These are phyloP conservation scores for Naganishia randhawae DNA, from an alignment of 768 basidiomycete species.

Conservation along the genomic window DNA sequence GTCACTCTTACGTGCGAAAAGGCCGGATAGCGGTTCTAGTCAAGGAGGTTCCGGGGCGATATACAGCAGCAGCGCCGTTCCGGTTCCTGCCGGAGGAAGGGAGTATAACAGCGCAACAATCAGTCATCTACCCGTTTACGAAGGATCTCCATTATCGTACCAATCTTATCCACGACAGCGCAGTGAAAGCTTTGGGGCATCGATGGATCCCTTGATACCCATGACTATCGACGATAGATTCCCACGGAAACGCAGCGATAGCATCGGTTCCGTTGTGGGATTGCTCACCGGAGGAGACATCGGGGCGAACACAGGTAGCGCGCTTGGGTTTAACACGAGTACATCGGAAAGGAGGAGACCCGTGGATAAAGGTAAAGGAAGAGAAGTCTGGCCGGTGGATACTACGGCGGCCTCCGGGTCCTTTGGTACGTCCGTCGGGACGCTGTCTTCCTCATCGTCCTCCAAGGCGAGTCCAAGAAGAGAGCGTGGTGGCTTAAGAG, in stretches of 20 bases:
- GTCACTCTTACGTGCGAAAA: conserved; percentile 7
- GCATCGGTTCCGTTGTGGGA: conserved; percentile 1
- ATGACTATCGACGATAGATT: no score
- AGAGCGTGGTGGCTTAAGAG: neutral
- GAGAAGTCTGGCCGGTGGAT: conserved; percentile 8
- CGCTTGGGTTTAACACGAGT: neutral
- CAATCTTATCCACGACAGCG: conserved; percentile 6
- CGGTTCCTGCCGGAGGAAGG: conserved; percentile 3
- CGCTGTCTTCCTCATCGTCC: neutral
- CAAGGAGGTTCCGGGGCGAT: neutral
- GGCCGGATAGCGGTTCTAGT: conserved; percentile 8
- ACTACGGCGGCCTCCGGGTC: neutral
- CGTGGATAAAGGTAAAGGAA: conserved; percentile 11
- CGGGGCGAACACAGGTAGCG: neutral
- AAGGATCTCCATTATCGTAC: conserved; percentile 6
- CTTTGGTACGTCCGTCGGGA: neutral
- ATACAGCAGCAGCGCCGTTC: neutral
- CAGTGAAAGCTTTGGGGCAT: conserved; percentile 3
- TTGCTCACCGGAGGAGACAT: neutral
- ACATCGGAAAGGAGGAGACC: conserved; percentile 2
- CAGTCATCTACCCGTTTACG: conserved; percentile 3
- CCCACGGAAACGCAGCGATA: conserved; percentile 16
- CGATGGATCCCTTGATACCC: conserved; percentile 10
- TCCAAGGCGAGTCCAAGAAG: conserved; percentile 13
- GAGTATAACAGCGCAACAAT: neutral